phyloP scores from a whole-genome alignment of 208 protist genomes.

The Acanthamoeba lenticulata region DNA sequence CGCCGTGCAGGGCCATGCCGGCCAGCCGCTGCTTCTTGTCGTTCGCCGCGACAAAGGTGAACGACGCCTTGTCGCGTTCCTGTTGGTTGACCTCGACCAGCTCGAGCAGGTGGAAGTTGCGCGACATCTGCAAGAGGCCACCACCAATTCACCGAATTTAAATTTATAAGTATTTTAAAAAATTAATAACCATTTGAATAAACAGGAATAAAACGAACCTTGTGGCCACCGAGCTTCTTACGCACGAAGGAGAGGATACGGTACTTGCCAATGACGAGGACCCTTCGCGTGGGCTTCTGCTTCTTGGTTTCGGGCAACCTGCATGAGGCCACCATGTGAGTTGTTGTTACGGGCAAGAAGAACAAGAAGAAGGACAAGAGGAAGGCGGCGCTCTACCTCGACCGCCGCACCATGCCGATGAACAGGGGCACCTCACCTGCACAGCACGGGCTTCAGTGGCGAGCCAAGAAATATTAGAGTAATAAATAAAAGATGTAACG shows the following conservation, averaged over 20 bases:
- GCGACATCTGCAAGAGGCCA: not conserved
- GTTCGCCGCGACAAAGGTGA: not conserved
- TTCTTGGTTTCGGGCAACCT: slow-evolving; percentile 1
- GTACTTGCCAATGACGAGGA: not conserved
- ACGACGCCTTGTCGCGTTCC: not conserved
- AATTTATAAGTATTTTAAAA: too few relatives aligned
- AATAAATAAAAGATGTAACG: not conserved
- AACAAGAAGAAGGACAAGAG: too few relatives aligned
- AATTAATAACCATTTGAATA: not conserved
- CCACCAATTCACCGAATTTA: too few relatives aligned
- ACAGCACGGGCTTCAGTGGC: not conserved
- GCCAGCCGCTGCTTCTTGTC: slow-evolving; percentile 20
- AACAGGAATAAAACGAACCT: not conserved
- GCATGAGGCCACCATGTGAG: not conserved
- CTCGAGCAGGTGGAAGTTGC: not conserved
- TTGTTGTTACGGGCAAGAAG: too few relatives aligned
- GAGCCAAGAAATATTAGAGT: not conserved
- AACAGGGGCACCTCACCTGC: not conserved
- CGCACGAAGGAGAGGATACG: not conserved
- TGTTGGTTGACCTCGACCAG: slow-evolving; percentile 6
- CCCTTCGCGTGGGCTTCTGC: not conserved
- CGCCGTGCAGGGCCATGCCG: not conserved
- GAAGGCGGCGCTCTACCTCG: not conserved
- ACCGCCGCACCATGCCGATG: not conserved
- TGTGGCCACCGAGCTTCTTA: not conserved